These are phyloP conservation scores for Colletotrichum sp. DNA, from an alignment of 2,329 filamentous ascomycete genomes.

Conservation along the genomic window DNA sequence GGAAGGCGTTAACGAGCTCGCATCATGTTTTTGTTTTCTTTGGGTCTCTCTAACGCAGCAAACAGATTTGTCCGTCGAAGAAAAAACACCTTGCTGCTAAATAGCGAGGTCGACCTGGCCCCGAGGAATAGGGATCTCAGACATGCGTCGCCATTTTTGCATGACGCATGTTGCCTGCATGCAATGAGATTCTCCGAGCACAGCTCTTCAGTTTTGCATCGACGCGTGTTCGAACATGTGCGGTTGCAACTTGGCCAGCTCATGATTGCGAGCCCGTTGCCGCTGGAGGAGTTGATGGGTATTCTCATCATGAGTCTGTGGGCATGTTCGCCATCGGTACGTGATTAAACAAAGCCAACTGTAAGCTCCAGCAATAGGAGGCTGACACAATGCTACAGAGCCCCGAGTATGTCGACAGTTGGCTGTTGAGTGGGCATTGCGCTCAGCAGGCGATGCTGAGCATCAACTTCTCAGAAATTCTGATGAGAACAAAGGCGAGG, in stretches of 20 bases:
- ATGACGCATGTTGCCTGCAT: conserved; percentile 43
- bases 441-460: conserved; percentile 47
- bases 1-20: background rate
- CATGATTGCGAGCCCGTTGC: conserved; percentile 41
- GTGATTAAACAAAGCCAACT: background rate
- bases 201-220: conserved; percentile 30
- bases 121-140: conserved; percentile 26
- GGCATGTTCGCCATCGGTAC: conserved; percentile 12
- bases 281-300: conserved; percentile 44
- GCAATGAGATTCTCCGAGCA: conserved; percentile 24
- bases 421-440: conserved; percentile 46
- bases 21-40: background rate
- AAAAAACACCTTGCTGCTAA: conserved; percentile 10
- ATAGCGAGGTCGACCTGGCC: conserved; percentile 8
- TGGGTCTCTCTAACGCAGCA: background rate
- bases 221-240: conserved; percentile 43
- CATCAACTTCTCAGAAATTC: conserved; percentile 45
- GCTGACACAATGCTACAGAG: background rate
- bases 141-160: conserved; percentile 41
- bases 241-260: conserved; percentile 41
- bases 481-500: conserved; percentile 36
- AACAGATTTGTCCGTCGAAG: conserved; percentile 10
- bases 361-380: background rate
- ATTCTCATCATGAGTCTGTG: conserved; percentile 40
- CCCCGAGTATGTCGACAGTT: conserved; percentile 46